A percentile compares a stretch with the other conserved stretches of the same genome.
phyloP scores from a whole-genome alignment of 345 rosid species.

The Brassica rapa region DNA sequence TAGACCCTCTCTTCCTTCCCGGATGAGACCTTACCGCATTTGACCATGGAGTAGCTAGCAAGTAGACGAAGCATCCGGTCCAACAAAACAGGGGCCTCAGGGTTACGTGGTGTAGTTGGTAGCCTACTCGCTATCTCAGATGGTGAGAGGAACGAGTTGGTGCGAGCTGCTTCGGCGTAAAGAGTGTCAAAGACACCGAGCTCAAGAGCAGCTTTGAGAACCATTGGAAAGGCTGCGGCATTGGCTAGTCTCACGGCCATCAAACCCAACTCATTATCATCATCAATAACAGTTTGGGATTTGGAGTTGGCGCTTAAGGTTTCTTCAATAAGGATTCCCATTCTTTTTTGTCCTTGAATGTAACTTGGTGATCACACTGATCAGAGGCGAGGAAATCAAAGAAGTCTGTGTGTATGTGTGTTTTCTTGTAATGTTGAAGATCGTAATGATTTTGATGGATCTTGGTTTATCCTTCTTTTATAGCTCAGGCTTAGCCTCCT shows the following conservation, averaged over 20 bases:
- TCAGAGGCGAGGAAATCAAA: neutral
- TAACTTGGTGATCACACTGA: neutral
- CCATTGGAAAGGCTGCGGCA: slow-evolving; percentile 45
- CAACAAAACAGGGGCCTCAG: slow-evolving; percentile 43
- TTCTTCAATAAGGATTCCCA: slow-evolving; percentile 26
- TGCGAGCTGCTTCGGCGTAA: slow-evolving; percentile 11
- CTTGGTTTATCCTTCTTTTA: neutral
- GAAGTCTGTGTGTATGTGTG: neutral
- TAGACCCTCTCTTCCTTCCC: slow-evolving; percentile 40
- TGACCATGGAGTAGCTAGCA: slow-evolving; percentile 47
- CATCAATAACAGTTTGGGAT: slow-evolving; percentile 3
- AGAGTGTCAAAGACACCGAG: slow-evolving; percentile 49
- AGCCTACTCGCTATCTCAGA: slow-evolving; percentile 45
- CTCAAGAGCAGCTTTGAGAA: slow-evolving; percentile 47
- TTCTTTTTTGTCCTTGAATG: neutral
- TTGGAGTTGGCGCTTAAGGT: slow-evolving; percentile 16
- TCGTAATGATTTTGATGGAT: neutral
- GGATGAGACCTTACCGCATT: slow-evolving; percentile 2
- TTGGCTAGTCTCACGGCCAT: slow-evolving; percentile 43
- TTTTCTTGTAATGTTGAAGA: neutral
- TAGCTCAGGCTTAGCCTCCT: neutral
- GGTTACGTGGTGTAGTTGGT: slow-evolving; percentile 42
- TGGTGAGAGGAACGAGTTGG: slow-evolving; percentile 38
- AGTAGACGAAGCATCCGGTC: slow-evolving; percentile 52
- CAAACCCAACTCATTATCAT: slow-evolving; percentile 42